Evolutionary conservation across 768 basidiomycete genomes (phyloP).

Genomic region (Hortiboletus campestris): DNA sequence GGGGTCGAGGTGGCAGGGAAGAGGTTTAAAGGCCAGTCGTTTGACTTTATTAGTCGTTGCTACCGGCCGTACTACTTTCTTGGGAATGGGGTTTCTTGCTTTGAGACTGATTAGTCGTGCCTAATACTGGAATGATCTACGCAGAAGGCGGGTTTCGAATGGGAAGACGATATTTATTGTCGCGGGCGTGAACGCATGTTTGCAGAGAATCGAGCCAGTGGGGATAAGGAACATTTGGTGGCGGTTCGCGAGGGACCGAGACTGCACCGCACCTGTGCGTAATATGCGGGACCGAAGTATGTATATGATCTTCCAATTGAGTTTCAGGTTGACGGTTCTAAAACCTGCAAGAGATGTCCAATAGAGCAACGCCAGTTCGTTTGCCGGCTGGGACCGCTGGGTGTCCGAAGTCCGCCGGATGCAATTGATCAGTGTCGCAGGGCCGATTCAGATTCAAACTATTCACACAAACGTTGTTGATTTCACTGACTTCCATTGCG

Average conservation of each 20-base stretch:
- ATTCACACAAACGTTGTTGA: conserved; percentile 13
- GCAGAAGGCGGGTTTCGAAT: neutral
- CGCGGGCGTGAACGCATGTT: too few species aligned
- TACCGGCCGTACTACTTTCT: neutral
- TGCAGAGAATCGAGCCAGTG: too few species aligned
- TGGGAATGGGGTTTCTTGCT: neutral
- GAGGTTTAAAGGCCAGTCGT: neutral
- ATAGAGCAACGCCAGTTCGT: too few species aligned
- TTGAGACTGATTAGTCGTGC: too few species aligned
- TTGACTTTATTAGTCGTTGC: neutral
- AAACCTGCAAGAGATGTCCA: neutral
- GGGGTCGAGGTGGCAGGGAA: neutral
- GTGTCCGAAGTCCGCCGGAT: conserved; percentile 19
- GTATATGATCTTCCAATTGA: neutral
- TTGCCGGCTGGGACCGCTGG: neutral
- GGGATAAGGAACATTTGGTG: too few species aligned
- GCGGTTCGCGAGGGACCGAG: neutral
- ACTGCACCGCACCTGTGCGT: neutral
- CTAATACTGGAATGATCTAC: too few species aligned
- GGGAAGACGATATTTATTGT: neutral
- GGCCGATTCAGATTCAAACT: conserved; percentile 12
- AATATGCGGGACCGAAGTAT: neutral
- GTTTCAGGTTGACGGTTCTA: neutral
- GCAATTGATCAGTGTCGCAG: conserved; percentile 4
- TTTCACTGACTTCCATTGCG: neutral